Evolutionary conservation across 2,329 filamentous ascomycete genomes (phyloP).

Genomic region (Dactylellina sp.): DNA sequence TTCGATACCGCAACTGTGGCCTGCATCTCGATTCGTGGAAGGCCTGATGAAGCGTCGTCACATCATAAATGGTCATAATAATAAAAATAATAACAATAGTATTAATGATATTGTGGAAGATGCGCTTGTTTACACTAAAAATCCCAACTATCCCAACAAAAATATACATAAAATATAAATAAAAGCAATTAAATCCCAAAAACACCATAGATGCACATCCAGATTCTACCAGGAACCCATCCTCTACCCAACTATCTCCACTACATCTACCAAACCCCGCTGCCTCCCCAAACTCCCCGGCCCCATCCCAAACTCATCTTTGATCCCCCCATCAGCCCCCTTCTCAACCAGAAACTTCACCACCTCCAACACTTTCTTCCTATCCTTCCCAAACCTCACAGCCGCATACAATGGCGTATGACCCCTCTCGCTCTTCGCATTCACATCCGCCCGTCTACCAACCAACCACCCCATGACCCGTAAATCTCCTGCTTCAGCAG

Average conservation of each 20-base stretch:
- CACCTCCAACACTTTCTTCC: slow-evolving; percentile 14
- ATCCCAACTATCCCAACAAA: no score
- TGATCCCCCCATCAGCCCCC: slow-evolving; percentile 33
- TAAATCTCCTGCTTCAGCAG: slow-evolving; percentile 23
- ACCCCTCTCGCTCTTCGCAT: slow-evolving; percentile 20
- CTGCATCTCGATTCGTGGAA: no score
- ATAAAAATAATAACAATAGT: no score
- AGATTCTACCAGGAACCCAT: no score
- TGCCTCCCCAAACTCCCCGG: slow-evolving; percentile 37
- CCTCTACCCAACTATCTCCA: neutral
- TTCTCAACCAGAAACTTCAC: slow-evolving; percentile 39
- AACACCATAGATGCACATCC: neutral
- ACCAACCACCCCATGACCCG: slow-evolving; percentile 11
- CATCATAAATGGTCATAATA: no score
- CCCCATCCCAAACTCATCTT: slow-evolving; percentile 44
- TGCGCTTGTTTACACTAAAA: no score
- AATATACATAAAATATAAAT: no score
- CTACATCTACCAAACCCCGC: slow-evolving; percentile 19
- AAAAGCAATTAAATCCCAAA: no score
- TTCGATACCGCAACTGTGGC: no score
- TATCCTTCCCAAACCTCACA: slow-evolving; percentile 28
- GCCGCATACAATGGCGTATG: slow-evolving; percentile 40
- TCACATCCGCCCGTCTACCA: slow-evolving; percentile 31
- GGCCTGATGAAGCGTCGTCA: no score
- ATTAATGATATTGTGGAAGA: no score